Evolutionary conservation across 2,329 filamentous ascomycete genomes (phyloP), one percentile per base, ranked within the genome.

Genomic region (Escovopsis sp.): DNA sequence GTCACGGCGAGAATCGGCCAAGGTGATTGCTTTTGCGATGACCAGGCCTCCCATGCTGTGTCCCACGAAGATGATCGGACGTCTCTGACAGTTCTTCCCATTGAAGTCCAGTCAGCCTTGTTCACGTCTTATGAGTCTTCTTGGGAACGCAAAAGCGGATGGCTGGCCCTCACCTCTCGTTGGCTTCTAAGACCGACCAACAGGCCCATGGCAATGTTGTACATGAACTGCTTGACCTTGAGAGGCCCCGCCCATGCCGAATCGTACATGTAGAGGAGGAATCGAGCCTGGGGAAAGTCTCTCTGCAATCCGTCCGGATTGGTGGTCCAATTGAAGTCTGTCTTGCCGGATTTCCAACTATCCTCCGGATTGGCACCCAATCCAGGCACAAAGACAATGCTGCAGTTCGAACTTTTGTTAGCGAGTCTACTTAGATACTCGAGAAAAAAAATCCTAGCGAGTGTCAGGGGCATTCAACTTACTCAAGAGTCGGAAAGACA

Each of bases 1-100:
- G 8, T 64, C 58, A 15, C 53, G 50, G 13, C 56, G 54, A 0
- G 57, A 52, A 33, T 61, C 59, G 5, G 62, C 59, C 2, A 63
- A 37, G 0, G 25, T 16, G 16, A 40, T 42, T 12, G 60, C 64
- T 47, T 66, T 66, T 10, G 64, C 62, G 29, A 66, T 56, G 1
- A 66, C 63, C 6, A 66, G 51, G 7, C 64, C 64, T 8, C 64
- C 64, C 64, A 66, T 67, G 15, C 61, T 63, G 32, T 66, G 64
- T 0, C 61, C 63, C 12, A 67, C 60, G 31, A 67, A 63, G 0
- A 64, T 57, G 9, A 67, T 62, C 1, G 64, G 64, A 5, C 43
- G 39, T 16, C 39, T 13, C 35, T 39, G 39, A 15, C 42, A 44
- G 15, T 30, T 30, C 27, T 30, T 27, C 35, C 36, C 39, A 31